Evolutionary conservation across 73 alveolate genomes (phyloP).

Genomic region (Diophrys sp.): DNA sequence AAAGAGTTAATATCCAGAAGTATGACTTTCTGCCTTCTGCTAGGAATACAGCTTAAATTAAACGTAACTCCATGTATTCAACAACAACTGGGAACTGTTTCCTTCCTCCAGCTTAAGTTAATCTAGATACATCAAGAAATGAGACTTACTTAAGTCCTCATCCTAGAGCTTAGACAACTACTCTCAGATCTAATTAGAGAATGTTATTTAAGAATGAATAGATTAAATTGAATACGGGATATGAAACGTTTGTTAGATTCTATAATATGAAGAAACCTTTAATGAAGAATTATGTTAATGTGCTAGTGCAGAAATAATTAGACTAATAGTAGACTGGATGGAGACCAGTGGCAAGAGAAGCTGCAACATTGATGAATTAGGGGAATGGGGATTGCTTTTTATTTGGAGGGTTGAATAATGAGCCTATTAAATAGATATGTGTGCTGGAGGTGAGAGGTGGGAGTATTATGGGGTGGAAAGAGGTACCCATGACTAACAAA

Average conservation of each 20-base stretch:
- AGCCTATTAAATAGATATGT: not conserved
- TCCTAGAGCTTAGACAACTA: not conserved
- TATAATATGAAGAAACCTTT: conserved; percentile 14
- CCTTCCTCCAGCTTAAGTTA: not conserved
- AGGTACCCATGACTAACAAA: not conserved
- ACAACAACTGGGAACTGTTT: not conserved
- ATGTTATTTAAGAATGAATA: not conserved
- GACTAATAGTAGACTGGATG: not conserved
- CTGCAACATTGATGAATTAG: not conserved
- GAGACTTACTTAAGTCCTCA: not conserved
- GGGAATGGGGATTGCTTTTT: not conserved
- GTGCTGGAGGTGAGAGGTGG: not conserved
- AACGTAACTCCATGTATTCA: too few species aligned
- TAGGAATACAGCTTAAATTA: too few species aligned
- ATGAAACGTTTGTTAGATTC: conserved; percentile 16
- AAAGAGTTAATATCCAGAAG: not conserved
- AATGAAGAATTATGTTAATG: not conserved
- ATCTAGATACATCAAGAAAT: not conserved
- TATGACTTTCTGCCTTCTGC: not conserved
- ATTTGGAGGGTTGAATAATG: not conserved
- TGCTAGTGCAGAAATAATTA: not conserved
- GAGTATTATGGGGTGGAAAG: not conserved
- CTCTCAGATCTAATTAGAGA: not conserved
- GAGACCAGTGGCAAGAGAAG: conserved; percentile 25
- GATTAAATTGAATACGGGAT: conserved; percentile 4